These are phyloP conservation scores for Trichoderma breve DNA, from an alignment of 2,329 filamentous ascomycete genomes.

Conservation along the genomic window DNA sequence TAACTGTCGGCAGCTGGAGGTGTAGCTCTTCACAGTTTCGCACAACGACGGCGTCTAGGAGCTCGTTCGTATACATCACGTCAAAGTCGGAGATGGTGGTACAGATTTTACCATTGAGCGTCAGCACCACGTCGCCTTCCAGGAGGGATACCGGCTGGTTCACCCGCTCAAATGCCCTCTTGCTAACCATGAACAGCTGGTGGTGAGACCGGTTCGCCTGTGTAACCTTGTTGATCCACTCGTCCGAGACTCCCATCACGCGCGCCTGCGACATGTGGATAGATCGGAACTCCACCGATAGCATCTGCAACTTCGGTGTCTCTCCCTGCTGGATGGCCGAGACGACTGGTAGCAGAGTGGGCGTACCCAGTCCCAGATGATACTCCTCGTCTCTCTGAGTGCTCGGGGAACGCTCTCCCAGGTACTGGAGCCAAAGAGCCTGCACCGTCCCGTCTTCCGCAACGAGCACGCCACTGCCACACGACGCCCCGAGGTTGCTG, in stretches of 20 bases:
- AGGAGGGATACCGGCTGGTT: conserved; percentile 58
- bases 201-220: conserved; percentile 87
- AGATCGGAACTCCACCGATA: conserved; percentile 91
- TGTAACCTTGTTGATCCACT: conserved; percentile 91
- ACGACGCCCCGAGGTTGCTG: conserved; percentile 85
- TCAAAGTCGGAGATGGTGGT: conserved; percentile 92
- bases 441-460: conserved; percentile 89
- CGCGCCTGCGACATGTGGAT: conserved; percentile 96
- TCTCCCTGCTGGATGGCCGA: conserved; percentile 78
- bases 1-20: conserved; percentile 78
- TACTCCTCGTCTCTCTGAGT: conserved; percentile 92
- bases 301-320: conserved; percentile 78
- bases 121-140: conserved; percentile 91
- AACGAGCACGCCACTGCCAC: conserved; percentile 89
- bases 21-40: conserved; percentile 77
- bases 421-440: conserved; percentile 93
- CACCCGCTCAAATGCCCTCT: conserved; percentile 68
- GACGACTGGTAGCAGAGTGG: conserved; percentile 84
- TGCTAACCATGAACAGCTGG: conserved; percentile 97
- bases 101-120: conserved; percentile 86
- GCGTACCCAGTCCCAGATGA: conserved; percentile 86
- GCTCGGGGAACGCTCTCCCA: conserved; percentile 79
- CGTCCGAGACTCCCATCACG: conserved; percentile 94
- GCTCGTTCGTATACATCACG: conserved; percentile 88
- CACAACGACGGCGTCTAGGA: conserved; percentile 81